A percentile compares a stretch with the other conserved stretches of the same genome.
Conservation (phyloP, 1,284 basidiomycete species). For the Ustilago xerochloae region DNA sequence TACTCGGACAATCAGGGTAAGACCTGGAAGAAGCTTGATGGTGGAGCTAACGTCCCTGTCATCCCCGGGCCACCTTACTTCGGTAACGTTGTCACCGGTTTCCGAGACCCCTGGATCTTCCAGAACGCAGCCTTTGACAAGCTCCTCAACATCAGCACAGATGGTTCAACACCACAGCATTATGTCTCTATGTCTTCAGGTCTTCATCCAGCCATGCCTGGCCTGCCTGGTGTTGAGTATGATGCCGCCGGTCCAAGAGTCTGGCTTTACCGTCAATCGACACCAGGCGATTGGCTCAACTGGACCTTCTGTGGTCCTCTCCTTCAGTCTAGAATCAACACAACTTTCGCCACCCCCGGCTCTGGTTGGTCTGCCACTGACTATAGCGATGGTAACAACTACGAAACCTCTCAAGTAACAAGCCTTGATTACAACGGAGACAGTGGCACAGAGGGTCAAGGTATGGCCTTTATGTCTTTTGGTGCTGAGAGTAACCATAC, state of each 20-base stretch:
- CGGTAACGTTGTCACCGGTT: constrained; percentile 31
- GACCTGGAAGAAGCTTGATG: constrained; percentile 39
- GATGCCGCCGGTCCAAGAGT: constrained; percentile 21
- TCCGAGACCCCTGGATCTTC: constrained; percentile 39
- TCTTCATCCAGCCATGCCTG: constrained; percentile 11
- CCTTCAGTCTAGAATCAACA: constrained; percentile 20
- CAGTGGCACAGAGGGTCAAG: neutral
- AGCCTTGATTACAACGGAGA: constrained; percentile 25
- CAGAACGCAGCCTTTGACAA: constrained; percentile 24
- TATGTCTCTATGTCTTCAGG: constrained; percentile 24
- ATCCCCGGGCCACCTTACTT: constrained; percentile 29
- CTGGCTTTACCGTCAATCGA: constrained; percentile 28
- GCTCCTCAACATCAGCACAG: constrained; percentile 10
- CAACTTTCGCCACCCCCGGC: constrained; percentile 24
- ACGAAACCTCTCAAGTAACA: constrained; percentile 22
- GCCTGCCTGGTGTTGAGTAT: constrained; percentile 13
- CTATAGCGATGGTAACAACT: constrained; percentile 37
- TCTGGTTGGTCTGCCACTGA: constrained; percentile 18
- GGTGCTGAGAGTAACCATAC: constrained; percentile 38
- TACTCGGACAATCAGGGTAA: constrained; percentile 34
- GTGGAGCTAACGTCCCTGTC: constrained; percentile 23
- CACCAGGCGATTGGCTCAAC: constrained; percentile 19
- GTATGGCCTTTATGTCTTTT: constrained; percentile 20
- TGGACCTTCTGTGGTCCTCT: constrained; percentile 32
- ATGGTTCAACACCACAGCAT: constrained; percentile 1